Percentiles rank a stretch among this genome's conserved stretches.
Conservation (phyloP, 106 monocot species). For the Narthecium ossifragum region DNA sequence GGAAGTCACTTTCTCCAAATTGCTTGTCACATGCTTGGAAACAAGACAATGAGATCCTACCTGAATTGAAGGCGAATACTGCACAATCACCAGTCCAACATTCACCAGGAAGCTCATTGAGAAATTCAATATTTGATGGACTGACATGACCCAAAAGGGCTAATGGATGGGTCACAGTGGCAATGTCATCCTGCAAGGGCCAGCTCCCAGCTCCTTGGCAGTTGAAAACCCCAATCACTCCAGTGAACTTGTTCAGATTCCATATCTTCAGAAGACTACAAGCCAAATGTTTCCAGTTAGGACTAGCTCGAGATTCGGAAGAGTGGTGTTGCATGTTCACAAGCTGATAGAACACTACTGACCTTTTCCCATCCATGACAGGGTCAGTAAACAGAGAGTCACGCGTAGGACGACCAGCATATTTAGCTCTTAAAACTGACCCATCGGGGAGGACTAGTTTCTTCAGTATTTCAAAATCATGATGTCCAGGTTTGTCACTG, state of each 20-base stretch:
- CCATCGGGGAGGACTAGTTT: constrained; percentile 42
- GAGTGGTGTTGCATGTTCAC: no score
- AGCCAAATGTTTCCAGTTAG: not conserved
- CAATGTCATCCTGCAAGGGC: constrained; percentile 9
- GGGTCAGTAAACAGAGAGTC: constrained; percentile 38
- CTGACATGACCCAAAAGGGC: constrained; percentile 16
- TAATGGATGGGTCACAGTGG: not conserved
- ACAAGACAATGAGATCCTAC: constrained; percentile 10
- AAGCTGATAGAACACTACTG: not conserved
- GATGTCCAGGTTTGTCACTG: constrained; percentile 33
- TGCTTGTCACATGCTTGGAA: no score
- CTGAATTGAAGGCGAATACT: constrained; percentile 26
- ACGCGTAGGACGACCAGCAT: constrained; percentile 33
- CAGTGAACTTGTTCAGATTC: constrained; percentile 36
- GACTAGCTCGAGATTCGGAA: no score
- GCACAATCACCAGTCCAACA: constrained; percentile 28
- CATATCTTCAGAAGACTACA: constrained; percentile 46
- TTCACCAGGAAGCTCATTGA: constrained; percentile 23
- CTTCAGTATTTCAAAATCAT: constrained; percentile 32
- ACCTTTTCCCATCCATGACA: constrained; percentile 43
- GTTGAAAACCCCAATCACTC: constrained; percentile 33
- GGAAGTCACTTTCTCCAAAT: no score
- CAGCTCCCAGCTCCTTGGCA: constrained; percentile 35
- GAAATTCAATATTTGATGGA: constrained; percentile 21
- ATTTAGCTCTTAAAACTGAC: constrained; percentile 25